Evolutionary conservation across 2,329 filamentous ascomycete species (phyloP).

Genomic region (Ophiostoma sp.): DNA sequence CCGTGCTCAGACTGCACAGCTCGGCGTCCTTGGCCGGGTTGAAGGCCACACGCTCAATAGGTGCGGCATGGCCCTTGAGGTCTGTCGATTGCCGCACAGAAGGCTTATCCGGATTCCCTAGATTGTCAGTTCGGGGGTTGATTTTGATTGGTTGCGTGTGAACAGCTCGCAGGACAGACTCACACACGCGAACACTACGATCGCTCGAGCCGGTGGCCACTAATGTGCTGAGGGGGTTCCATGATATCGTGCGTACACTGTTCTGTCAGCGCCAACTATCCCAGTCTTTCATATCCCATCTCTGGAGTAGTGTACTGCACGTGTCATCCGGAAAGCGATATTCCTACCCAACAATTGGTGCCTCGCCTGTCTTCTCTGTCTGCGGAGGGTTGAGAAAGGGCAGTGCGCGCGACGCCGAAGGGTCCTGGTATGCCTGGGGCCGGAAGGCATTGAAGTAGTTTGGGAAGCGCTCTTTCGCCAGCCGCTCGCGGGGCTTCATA

Average conservation of each 20-base stretch:
- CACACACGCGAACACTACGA: slow-evolving; percentile 67
- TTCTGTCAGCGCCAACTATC: background rate
- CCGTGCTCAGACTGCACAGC: slow-evolving; percentile 66
- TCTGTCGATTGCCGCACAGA: slow-evolving; percentile 71
- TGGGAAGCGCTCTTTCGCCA: slow-evolving; percentile 66
- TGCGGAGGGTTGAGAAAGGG: slow-evolving; percentile 23
- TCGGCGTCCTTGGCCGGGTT: slow-evolving; percentile 72
- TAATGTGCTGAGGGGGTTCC: slow-evolving; percentile 79
- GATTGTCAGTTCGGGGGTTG: background rate
- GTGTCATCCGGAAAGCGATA: too few species aligned
- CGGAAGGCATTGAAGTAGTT: slow-evolving; percentile 61
- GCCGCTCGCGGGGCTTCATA: slow-evolving; percentile 46
- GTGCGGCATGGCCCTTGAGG: slow-evolving; percentile 59
- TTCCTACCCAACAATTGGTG: slow-evolving; percentile 18
- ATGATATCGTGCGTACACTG: slow-evolving; percentile 74
- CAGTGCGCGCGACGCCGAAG: slow-evolving; percentile 35
- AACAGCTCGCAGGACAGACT: slow-evolving; percentile 30
- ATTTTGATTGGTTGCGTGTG: too few species aligned
- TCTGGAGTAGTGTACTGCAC: background rate
- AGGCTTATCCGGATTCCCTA: slow-evolving; percentile 70
- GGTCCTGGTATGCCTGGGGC: slow-evolving; percentile 65
- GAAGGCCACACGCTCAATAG: slow-evolving; percentile 71
- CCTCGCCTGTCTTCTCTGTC: slow-evolving; percentile 17
- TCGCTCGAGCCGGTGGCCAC: slow-evolving; percentile 75
- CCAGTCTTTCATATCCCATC: too few species aligned